Evolutionary conservation across 768 basidiomycete genomes (phyloP), one percentile per base, ranked within the genome.

Genomic region (Lentinula detonsa): DNA sequence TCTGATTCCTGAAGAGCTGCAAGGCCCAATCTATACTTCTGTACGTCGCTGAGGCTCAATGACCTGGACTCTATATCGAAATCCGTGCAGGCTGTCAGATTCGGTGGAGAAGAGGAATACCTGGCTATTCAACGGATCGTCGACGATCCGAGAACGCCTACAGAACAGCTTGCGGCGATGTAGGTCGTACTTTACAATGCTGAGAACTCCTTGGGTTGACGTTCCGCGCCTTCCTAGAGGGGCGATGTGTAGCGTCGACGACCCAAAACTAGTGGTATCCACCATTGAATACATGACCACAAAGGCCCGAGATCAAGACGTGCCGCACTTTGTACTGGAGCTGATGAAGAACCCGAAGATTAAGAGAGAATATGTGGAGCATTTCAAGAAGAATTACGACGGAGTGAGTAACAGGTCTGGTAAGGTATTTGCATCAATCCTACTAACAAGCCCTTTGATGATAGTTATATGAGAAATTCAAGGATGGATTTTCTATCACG

Each of bases 1-100:
- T 0, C 77, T 73, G 57, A 91, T 98, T 65, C 91, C 93, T 6
- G 81, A 85, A 31, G 95, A 98, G 74, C 73, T 98, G 50, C 81
- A 88, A 65, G 68, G 76, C 33, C 73, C 79, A 45, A 83, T 84
- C 45, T 87, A 79, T 71, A 65, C 69, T 33, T 77, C 73, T 55
- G 88, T 89, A 82, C 69, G 42, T 56, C 46, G 43, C 43, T 59
- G 21, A 61, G 43, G 4, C 10, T 54, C 3, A 23, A 39, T 23
- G 23, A 28, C 21, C 43, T 5, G 33, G 6, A 35, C 58, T 67
- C 31, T 42, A n/a, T 23, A 45, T 23, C 49, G 33, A 31, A 45
- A 42, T 42, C 46, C 16, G 39, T 51, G 37, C 61, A 90, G 85
- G 87, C 87, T 57, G 88, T 93, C 59, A 79, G 81, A 69, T 75